Conservation (phyloP, 352 stramenopile genomes). For the Pelagophyceae sp. region DNA sequence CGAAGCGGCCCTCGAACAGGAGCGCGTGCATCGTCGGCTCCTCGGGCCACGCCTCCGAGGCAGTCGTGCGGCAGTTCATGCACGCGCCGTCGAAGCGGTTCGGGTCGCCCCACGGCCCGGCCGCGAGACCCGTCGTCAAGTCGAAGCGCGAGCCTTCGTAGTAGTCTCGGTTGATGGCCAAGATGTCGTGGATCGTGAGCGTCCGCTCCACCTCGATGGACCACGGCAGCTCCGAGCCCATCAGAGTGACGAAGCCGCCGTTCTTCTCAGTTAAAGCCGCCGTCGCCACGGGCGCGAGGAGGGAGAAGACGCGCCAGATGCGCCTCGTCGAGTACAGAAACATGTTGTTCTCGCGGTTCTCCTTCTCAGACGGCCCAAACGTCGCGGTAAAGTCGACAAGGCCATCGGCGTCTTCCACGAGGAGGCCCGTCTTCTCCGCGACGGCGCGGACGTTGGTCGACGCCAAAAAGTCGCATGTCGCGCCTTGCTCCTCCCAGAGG, state of each 20-base stretch:
- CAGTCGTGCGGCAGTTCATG: neutral
- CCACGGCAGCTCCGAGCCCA: conserved; percentile 70
- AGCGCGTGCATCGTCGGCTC: neutral
- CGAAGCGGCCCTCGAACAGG: conserved; percentile 59
- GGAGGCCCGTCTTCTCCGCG: conserved; percentile 59
- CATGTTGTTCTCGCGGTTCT: conserved; percentile 54
- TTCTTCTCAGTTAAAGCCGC: conserved; percentile 55
- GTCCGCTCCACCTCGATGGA: conserved; percentile 57
- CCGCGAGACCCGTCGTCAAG: conserved; percentile 65
- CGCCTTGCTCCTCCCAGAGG: too few species aligned
- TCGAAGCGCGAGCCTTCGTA: conserved; percentile 77
- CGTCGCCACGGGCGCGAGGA: conserved; percentile 32
- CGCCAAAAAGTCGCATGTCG: conserved; percentile 49
- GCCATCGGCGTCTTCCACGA: conserved; percentile 42
- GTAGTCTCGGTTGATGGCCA: conserved; percentile 74
- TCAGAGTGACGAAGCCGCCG: conserved; percentile 62
- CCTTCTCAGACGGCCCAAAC: conserved; percentile 44
- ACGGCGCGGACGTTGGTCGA: conserved; percentile 71
- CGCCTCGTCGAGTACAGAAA: conserved; percentile 59
- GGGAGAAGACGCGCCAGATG: conserved; percentile 61
- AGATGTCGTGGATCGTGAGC: conserved; percentile 65
- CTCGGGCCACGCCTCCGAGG: neutral
- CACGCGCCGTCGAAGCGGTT: conserved; percentile 58
- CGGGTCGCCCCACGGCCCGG: conserved; percentile 71
- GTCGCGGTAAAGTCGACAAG: conserved; percentile 29